A percentile compares a stretch with the other conserved stretches of the same genome.
Conservation (phyloP, 176 grass and related monocot species). For the Aechmea fasciata region DNA sequence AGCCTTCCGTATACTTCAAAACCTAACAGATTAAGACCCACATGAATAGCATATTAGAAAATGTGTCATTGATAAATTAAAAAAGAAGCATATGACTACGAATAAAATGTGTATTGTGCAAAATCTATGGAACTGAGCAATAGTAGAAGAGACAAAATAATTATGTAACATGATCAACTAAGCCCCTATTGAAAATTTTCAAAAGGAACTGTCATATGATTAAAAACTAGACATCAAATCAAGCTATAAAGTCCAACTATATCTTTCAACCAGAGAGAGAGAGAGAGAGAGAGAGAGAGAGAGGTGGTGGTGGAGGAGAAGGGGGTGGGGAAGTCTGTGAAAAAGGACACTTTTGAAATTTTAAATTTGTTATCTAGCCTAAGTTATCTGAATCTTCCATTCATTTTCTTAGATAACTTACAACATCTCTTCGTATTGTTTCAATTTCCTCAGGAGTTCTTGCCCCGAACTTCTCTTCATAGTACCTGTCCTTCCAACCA, state of each 20-base stretch:
- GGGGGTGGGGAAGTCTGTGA: background rate
- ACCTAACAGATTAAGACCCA: constrained; percentile 24
- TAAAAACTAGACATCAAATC: no score
- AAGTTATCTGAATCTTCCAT: background rate
- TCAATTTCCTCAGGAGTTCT: constrained; percentile 62
- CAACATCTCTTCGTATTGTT: constrained; percentile 75
- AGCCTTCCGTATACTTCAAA: constrained; percentile 77
- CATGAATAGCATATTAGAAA: background rate
- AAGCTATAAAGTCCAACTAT: no score
- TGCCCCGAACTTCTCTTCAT: constrained; percentile 81
- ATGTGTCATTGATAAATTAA: background rate
- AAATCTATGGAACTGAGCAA: background rate
- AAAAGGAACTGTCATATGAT: no score
- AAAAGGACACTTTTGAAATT: background rate
- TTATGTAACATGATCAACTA: no score
- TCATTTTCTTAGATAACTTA: constrained; percentile 35
- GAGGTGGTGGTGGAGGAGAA: background rate
- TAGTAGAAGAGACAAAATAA: no score
- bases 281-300: no score
- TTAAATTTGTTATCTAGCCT: no score
- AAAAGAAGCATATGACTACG: background rate
- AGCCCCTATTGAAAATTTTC: no score
- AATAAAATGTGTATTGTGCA: background rate
- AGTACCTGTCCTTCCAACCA: constrained; percentile 99
- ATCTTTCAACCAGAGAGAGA: no score